phyloP scores from a whole-genome alignment of 352 stramenopile species.

The Albugo laibachii region DNA sequence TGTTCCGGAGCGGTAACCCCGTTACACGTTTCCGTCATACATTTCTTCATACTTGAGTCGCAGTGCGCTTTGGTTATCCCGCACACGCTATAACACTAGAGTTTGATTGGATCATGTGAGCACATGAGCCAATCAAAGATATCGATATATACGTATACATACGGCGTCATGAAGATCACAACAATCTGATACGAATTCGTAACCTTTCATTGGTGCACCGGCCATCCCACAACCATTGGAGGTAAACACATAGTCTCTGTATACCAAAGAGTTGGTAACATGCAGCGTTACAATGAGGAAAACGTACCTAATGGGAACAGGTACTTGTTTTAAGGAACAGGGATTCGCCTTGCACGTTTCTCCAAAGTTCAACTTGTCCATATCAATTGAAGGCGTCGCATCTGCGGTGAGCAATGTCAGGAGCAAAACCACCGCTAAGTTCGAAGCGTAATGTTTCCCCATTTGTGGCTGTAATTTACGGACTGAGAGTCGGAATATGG shows the following conservation, averaged over 20 bases:
- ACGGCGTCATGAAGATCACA: constrained; percentile 71
- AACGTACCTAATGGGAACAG: constrained; percentile 14
- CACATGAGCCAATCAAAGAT: neutral
- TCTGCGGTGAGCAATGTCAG: too few relatives aligned
- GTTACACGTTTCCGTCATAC: constrained; percentile 35
- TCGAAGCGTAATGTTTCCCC: too few relatives aligned
- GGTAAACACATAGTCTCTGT: constrained; percentile 48
- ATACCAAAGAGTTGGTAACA: neutral
- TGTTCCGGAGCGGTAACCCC: constrained; percentile 6
- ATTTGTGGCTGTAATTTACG: too few relatives aligned
- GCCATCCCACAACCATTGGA: constrained; percentile 57
- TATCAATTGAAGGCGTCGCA: constrained; percentile 2
- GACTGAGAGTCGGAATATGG: too few relatives aligned
- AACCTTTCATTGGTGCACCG: constrained; percentile 22
- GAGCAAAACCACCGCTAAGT: too few relatives aligned
- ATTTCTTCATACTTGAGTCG: constrained; percentile 50
- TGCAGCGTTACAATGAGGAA: neutral
- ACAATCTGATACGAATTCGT: constrained; percentile 36
- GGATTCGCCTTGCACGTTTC: constrained; percentile 13
- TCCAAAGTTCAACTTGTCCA: constrained; percentile 10
- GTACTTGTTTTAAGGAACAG: neutral
- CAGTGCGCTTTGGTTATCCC: constrained; percentile 52
- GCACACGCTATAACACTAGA: constrained; percentile 59
- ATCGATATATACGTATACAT: constrained; percentile 2
- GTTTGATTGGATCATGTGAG: neutral